A percentile compares a stretch with the other conserved stretches of the same genome.
Evolutionary conservation across 2,329 filamentous ascomycete species (phyloP).

Genomic region (Xylariaceae sp.): DNA sequence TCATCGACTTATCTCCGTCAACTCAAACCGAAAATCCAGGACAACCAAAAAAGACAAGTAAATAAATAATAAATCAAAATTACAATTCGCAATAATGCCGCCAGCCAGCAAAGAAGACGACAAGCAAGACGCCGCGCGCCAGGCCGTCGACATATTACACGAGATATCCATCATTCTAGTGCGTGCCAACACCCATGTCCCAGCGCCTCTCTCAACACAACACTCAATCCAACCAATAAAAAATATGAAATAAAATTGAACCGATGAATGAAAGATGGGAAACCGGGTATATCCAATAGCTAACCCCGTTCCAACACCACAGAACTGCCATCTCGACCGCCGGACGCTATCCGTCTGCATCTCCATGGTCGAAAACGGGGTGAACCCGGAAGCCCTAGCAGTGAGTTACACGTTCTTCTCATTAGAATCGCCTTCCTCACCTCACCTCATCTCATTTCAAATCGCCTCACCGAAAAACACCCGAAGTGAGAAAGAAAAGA

Average conservation of each 20-base stretch:
- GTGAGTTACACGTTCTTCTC: conserved; percentile 49
- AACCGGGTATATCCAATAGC: too few relatives aligned
- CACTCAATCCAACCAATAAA: not conserved
- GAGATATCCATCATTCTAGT: conserved; percentile 89
- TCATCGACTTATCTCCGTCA: not conserved
- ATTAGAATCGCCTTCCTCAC: too few relatives aligned
- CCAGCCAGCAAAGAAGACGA: conserved; percentile 46
- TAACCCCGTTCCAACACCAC: not conserved
- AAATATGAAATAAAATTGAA: not conserved
- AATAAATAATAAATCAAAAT: not conserved
- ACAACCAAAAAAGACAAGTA: not conserved
- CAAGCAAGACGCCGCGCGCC: conserved; percentile 72
- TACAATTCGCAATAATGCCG: conserved; percentile 13
- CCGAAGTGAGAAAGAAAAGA: not conserved
- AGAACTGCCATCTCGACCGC: conserved; percentile 94
- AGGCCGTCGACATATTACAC: conserved; percentile 77
- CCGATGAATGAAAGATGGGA: too few relatives aligned
- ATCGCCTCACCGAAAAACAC: not conserved
- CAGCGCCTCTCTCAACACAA: not conserved
- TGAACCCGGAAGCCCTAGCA: conserved; percentile 90
- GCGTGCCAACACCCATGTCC: conserved; percentile 33
- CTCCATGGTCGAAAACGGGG: conserved; percentile 93
- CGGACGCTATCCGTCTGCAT: conserved; percentile 92
- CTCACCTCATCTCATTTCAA: not conserved
- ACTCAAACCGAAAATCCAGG: not conserved